These are phyloP conservation scores for Aspergillus nomiae DNA, from an alignment of 2,329 filamentous ascomycete species.

Conservation along the genomic window DNA sequence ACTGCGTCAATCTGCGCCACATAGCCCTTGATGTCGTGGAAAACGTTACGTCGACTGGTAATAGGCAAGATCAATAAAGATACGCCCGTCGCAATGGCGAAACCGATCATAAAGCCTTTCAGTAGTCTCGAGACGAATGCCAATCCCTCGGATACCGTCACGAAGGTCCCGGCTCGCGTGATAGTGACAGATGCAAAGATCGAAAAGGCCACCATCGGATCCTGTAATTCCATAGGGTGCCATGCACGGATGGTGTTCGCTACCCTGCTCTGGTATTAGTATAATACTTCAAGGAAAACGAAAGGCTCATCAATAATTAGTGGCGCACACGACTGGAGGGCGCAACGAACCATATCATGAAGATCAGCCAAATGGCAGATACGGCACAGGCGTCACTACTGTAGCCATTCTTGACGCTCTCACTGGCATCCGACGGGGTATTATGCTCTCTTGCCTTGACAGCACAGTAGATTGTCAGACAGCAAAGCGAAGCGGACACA, in stretches of 20 bases:
- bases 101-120: constrained; percentile 65
- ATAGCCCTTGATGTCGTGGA: constrained; percentile 57
- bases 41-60: constrained; percentile 64
- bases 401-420: constrained; percentile 48
- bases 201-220: constrained; percentile 68
- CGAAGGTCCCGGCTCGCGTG: constrained; percentile 55
- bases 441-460: constrained; percentile 66
- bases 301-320: not conserved
- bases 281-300: not conserved
- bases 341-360: constrained; percentile 59
- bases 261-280: constrained; percentile 33
- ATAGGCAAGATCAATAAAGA: constrained; percentile 67
- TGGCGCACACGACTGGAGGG: not conserved
- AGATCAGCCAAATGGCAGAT: constrained; percentile 68
- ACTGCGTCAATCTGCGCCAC: constrained; percentile 57
- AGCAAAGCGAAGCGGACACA: constrained; percentile 59
- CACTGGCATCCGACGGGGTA: constrained; percentile 33
- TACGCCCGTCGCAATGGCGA: constrained; percentile 64
- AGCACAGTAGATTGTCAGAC: constrained; percentile 67
- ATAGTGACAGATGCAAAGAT: constrained; percentile 68
- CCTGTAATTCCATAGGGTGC: constrained; percentile 61
- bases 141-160: constrained; percentile 27
- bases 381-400: constrained; percentile 71
- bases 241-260: constrained; percentile 66
- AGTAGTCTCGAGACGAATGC: constrained; percentile 54